Base-by-base conservation (phyloP, 2,329 filamentous ascomycete genomes). In the Bipolaris sorokiniana region DNA sequence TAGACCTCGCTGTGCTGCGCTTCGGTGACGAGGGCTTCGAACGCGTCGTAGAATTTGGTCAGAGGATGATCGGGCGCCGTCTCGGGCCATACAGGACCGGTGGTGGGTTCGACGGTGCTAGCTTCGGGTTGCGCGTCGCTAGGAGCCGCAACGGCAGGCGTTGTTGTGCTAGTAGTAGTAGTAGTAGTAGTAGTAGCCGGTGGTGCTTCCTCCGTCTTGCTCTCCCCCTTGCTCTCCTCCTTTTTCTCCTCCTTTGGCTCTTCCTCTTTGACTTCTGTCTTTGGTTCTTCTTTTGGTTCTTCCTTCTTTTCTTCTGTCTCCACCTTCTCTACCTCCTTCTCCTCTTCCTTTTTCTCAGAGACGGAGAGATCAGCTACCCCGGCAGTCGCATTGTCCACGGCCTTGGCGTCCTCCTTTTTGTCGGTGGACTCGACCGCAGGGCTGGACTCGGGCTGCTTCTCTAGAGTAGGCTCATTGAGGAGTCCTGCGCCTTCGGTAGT, bases 1-100 rank as follows among this genome's bases (percentile, higher is more conserved):
- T 93, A 98, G 83, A 97, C 90, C 81, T 97, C 92, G 49, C 79
- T 79, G 77, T 96, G 84, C 15, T 79, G 82, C 49, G 85, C 79
- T 57, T 82, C 80, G 47, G 80, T 77, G 58, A 87, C 76, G 58
- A 92, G 84, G 6, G 80, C 76, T 5, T 84, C 78, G 33, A 93
- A 81, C 28, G 81, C 80, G 9, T 80, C 79, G 59, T 86, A 84
- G 61, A 92, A 82, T 59, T 84, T 79, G 49, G 77, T 75, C 33
- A 91, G 79, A 11, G 74, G 77, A 62, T 76, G 77, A 9, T 77
- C 73, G 42, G 71, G 64, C 3, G 64, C 31, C 11, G 75, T 74
- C 18, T 75, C 71, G 23, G 76, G 77, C 77, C 77, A 79, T 22
- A 57, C 41, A 10, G 64, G 66, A n/a, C 59, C 60, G 2, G 45